Conservation (phyloP, 2,329 filamentous ascomycete genomes). For the Alternaria triticina region DNA sequence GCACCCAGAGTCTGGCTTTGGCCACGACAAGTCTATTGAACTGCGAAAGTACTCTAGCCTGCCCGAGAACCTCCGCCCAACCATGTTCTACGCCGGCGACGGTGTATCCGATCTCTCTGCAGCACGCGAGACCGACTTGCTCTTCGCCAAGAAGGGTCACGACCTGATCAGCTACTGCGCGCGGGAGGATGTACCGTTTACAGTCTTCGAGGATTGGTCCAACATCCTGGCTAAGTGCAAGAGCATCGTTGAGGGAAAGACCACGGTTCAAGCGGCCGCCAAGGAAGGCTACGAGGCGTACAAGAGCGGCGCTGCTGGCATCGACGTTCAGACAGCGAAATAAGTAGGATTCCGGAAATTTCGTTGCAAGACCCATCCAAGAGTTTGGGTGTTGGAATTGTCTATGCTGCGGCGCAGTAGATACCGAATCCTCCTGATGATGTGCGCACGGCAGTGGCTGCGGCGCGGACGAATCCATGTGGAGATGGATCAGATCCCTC, state of each 20-base stretch:
- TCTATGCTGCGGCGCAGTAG: conserved; percentile 2
- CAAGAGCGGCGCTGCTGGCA: conserved; percentile 54
- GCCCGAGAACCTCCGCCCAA: conserved; percentile 71
- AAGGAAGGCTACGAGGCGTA: conserved; percentile 56
- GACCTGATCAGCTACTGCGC: conserved; percentile 90
- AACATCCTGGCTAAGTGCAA: conserved; percentile 78
- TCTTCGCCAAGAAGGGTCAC: conserved; percentile 91
- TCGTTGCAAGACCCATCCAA: not conserved
- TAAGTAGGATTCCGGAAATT: conserved; percentile 11
- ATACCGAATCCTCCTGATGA: not conserved
- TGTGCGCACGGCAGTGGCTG: not conserved
- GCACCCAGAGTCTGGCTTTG: conserved; percentile 81
- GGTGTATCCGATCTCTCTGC: conserved; percentile 59
- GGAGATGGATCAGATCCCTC: not conserved
- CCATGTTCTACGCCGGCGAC: conserved; percentile 85
- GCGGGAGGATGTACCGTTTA: conserved; percentile 83
- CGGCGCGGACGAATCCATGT: not conserved
- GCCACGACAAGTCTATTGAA: conserved; percentile 95
- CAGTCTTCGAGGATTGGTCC: conserved; percentile 83
- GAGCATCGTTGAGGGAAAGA: conserved; percentile 75
- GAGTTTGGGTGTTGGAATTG: not conserved
- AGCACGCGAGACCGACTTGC: conserved; percentile 86
- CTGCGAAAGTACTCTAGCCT: conserved; percentile 85
- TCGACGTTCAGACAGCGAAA: conserved; percentile 26
- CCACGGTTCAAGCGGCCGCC: conserved; percentile 73